Conservation (phyloP, 2,329 filamentous ascomycete genomes). For the Paraphoma sp. region DNA sequence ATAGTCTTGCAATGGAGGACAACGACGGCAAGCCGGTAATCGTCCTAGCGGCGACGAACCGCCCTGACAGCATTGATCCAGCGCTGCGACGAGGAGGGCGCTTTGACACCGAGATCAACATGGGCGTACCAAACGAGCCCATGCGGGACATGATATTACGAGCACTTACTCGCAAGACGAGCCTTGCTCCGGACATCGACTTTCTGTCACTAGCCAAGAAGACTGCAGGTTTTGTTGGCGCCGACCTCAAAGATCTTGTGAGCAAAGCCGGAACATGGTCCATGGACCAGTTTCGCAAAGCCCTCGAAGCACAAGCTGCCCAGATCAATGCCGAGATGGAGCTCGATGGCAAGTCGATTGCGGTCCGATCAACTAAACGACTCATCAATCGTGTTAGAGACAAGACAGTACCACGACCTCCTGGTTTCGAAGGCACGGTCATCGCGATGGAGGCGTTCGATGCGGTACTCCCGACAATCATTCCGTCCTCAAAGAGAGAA, state of each 20-base stretch:
- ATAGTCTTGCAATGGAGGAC: constrained; percentile 73
- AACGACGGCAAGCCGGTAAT: constrained; percentile 81
- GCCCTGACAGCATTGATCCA: constrained; percentile 84
- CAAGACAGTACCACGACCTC: constrained; percentile 58
- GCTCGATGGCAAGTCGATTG: constrained; percentile 12
- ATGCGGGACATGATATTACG: constrained; percentile 80
- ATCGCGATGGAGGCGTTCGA: constrained; percentile 75
- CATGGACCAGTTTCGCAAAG: constrained; percentile 65
- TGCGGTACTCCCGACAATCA: constrained; percentile 74
- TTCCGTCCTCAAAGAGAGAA: constrained; percentile 85
- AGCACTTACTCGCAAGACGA: constrained; percentile 71
- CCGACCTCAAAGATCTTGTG: constrained; percentile 78
- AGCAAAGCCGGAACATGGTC: constrained; percentile 69
- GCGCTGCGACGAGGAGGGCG: constrained; percentile 74
- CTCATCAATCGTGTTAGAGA: constrained; percentile 52
- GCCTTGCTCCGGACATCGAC: constrained; percentile 73
- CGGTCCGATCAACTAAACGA: constrained; percentile 30
- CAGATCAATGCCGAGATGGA: constrained; percentile 56
- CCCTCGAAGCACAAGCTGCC: constrained; percentile 53
- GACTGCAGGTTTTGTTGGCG: constrained; percentile 92
- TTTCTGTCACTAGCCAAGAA: constrained; percentile 76
- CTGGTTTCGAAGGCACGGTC: constrained; percentile 61
- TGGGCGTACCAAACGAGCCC: constrained; percentile 82
- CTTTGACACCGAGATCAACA: constrained; percentile 84
- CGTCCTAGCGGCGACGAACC: constrained; percentile 89